A percentile compares a stretch with the other conserved stretches of the same genome.
Conservation (phyloP, 306 rosid genomes). For the Cucurbita ficifolia region DNA sequence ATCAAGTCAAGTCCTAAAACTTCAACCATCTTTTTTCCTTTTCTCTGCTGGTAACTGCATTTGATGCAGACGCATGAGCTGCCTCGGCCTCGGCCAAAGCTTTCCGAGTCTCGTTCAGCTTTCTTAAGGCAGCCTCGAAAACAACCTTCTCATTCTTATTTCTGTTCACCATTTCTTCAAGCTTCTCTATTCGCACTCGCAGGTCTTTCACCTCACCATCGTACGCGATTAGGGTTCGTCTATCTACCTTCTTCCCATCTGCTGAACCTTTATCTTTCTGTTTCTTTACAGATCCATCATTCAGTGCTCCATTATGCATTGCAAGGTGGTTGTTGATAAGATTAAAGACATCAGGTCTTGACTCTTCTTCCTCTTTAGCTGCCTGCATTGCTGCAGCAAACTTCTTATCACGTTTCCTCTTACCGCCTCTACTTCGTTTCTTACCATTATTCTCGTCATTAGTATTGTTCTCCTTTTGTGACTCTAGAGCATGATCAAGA, state of each 20-base stretch:
- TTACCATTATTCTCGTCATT: constrained; percentile 25
- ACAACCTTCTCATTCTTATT: constrained; percentile 74
- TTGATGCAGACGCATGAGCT: constrained; percentile 69
- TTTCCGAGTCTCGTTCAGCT: constrained; percentile 57
- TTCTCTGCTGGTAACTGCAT: constrained; percentile 66
- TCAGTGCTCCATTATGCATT: constrained; percentile 35
- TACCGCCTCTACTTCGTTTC: constrained; percentile 86
- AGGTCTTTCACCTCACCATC: constrained; percentile 74
- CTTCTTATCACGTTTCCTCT: constrained; percentile 78
- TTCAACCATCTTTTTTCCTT: constrained; percentile 92
- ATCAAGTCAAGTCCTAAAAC: constrained; percentile 30
- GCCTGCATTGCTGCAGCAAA: constrained; percentile 45
- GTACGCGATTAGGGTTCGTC: constrained; percentile 50
- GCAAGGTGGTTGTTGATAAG: constrained; percentile 76
- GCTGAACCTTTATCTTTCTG: constrained; percentile 36
- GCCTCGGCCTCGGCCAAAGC: constrained; percentile 62
- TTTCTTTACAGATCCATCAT: constrained; percentile 36
- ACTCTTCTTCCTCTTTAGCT: constrained; percentile 50
- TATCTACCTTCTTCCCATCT: constrained; percentile 62
- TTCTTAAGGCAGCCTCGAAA: constrained; percentile 73
- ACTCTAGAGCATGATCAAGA: constrained; percentile 63
- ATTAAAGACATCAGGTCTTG: constrained; percentile 49
- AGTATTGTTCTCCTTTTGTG: constrained; percentile 27
- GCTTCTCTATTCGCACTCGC: constrained; percentile 51
- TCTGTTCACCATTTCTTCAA: constrained; percentile 68